Evolutionary conservation across 352 stramenopile species (phyloP).

Genomic region (Aphanomyces cochlioides): DNA sequence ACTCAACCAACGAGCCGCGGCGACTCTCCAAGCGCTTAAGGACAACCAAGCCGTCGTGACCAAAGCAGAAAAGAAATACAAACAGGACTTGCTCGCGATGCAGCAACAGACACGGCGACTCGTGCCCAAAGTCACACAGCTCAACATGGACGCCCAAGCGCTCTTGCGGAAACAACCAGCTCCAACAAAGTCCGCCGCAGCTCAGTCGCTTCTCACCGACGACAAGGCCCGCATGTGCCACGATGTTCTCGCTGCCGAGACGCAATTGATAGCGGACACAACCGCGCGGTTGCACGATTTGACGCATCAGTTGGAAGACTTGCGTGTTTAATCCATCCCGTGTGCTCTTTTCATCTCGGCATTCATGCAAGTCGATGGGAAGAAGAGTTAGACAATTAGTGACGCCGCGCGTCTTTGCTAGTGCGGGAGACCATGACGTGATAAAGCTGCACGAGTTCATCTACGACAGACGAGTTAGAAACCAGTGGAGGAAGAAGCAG

Average conservation of each 20-base stretch:
- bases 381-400: too few relatives aligned
- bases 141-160: conserved; percentile 62
- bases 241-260: conserved; percentile 74
- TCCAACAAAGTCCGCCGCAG: conserved; percentile 9
- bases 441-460: conserved; percentile 26
- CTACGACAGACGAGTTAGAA: background rate
- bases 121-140: conserved; percentile 63
- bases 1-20: conserved; percentile 67
- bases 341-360: too few relatives aligned
- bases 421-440: conserved; percentile 2
- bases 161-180: conserved; percentile 40
- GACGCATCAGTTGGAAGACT: conserved; percentile 46
- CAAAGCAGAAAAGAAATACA: conserved; percentile 65
- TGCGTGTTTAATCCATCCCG: conserved; percentile 28
- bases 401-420: conserved; percentile 3
- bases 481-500: too few relatives aligned
- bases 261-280: conserved; percentile 75
- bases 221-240: conserved; percentile 83
- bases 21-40: conserved; percentile 71
- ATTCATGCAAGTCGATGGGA: too few relatives aligned
- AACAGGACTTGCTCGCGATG: conserved; percentile 64
- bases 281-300: conserved; percentile 68
- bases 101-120: conserved; percentile 58
- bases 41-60: conserved; percentile 78
- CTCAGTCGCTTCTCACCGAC: conserved; percentile 38